Evolutionary conservation across 805 yeast genomes (phyloP).

Genomic region (Scheffersomyces coipomensis): DNA sequence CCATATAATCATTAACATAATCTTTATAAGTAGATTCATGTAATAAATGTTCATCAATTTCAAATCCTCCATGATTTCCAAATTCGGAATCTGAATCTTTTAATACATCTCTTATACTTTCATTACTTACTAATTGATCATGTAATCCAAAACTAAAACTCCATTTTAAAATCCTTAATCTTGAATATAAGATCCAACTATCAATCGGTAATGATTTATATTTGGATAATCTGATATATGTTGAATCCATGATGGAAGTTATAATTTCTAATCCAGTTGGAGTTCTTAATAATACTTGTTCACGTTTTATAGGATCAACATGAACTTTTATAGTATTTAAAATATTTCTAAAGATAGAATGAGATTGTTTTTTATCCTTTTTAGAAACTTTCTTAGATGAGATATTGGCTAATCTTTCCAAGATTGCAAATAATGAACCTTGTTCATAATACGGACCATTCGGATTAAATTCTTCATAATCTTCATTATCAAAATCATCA

Average conservation of each 20-base stretch:
- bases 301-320: conserved; percentile 30
- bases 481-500: conserved; percentile 28
- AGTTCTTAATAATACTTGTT: conserved; percentile 33
- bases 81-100: conserved; percentile 29
- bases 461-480: conserved; percentile 42
- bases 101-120: conserved; percentile 32
- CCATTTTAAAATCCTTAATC: conserved; percentile 50
- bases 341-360: conserved; percentile 61
- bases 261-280: conserved; percentile 33
- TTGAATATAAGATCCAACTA: conserved; percentile 49
- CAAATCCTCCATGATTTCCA: conserved; percentile 14
- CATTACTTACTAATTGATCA: conserved; percentile 42
- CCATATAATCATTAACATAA: conserved; percentile 5
- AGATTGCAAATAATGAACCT: conserved; percentile 40
- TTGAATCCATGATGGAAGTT: conserved; percentile 27
- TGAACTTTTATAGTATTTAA: conserved; percentile 45
- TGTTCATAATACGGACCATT: conserved; percentile 54
- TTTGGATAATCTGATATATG: conserved; percentile 44
- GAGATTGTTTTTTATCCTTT: conserved; percentile 58
- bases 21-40: conserved; percentile 5
- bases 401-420: conserved; percentile 45
- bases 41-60: conserved; percentile 11
- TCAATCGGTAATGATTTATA: conserved; percentile 46
- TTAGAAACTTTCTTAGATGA: conserved; percentile 60
- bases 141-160: conserved; percentile 53